Evolutionary conservation across 345 rosid species (phyloP).

Genomic region (Bruguiera sexangula): DNA sequence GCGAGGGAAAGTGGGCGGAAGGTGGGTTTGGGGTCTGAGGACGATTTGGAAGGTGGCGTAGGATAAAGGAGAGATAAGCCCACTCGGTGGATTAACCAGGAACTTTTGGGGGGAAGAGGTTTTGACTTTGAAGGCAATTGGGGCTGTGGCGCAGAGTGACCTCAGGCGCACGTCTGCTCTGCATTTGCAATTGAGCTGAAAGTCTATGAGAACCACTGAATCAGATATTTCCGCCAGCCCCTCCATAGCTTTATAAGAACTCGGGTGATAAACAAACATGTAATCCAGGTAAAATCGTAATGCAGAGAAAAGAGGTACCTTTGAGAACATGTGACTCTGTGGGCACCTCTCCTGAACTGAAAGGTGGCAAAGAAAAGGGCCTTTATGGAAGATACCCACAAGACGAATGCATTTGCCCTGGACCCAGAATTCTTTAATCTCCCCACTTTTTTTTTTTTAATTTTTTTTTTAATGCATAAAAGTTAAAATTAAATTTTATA

Average conservation of each 20-base stretch:
- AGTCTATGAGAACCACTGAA: conserved; percentile 42
- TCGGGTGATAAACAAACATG: no score
- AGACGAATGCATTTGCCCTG: neutral
- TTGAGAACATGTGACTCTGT: conserved; percentile 1
- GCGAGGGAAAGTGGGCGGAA: conserved; percentile 54
- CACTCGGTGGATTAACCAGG: conserved; percentile 54
- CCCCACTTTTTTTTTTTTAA: no score
- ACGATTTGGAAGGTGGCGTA: conserved; percentile 43
- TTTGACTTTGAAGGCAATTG: conserved; percentile 60
- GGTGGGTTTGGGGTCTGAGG: conserved; percentile 49
- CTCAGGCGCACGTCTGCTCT: conserved; percentile 40
- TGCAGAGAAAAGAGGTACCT: no score
- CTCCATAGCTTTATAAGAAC: conserved; percentile 16
- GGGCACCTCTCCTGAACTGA: neutral
- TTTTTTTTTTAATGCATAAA: no score
- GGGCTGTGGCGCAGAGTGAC: conserved; percentile 39
- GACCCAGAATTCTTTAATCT: no score
- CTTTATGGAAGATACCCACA: neutral
- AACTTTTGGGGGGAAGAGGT: conserved; percentile 63
- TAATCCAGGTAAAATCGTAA: no score
- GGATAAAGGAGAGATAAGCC: conserved; percentile 45
- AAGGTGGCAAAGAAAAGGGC: neutral
- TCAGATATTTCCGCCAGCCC: conserved; percentile 36
- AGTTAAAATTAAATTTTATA: no score
- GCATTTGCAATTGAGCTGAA: conserved; percentile 46